Conservation (phyloP, 139 green algal species). For the Tetradesmus lagerheimii region DNA sequence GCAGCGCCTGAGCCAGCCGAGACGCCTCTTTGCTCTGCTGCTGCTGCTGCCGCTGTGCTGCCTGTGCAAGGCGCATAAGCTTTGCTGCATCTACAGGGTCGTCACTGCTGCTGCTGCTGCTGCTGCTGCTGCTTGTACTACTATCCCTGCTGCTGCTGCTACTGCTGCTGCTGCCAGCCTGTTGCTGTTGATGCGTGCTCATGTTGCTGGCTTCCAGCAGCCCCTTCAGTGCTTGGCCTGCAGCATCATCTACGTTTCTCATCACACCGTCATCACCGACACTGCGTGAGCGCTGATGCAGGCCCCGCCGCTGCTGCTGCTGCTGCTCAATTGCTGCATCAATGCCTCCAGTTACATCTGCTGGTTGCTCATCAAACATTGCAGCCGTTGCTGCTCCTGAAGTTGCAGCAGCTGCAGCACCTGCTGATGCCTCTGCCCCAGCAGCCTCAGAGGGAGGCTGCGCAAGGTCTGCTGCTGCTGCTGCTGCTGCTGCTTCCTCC, state of each 20-base stretch:
- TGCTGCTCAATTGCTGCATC: neutral
- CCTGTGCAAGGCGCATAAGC: neutral
- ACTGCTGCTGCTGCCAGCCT: neutral
- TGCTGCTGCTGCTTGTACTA: conserved; percentile 9
- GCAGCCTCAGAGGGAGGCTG: neutral
- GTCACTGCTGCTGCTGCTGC: neutral
- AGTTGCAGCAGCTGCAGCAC: neutral
- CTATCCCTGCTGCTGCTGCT: neutral
- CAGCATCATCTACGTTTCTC: neutral
- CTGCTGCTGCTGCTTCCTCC: neutral
- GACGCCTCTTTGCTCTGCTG: neutral
- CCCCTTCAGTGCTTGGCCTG: neutral
- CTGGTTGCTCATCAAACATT: neutral
- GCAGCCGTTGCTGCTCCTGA: neutral
- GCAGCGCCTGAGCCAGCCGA: too few species aligned
- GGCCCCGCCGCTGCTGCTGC: neutral
- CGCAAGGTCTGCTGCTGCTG: neutral
- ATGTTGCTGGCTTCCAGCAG: neutral
- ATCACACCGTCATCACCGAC: neutral
- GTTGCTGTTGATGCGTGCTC: neutral
- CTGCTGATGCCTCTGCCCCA: neutral
- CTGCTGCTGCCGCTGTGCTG: conserved; percentile 9
- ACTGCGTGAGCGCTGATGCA: neutral
- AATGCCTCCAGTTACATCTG: neutral
- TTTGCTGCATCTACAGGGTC: neutral